Percentiles rank a stretch among this genome's conserved stretches.
Conservation (phyloP, 2,329 filamentous ascomycete species). For the Trichoderma oligosporum region DNA sequence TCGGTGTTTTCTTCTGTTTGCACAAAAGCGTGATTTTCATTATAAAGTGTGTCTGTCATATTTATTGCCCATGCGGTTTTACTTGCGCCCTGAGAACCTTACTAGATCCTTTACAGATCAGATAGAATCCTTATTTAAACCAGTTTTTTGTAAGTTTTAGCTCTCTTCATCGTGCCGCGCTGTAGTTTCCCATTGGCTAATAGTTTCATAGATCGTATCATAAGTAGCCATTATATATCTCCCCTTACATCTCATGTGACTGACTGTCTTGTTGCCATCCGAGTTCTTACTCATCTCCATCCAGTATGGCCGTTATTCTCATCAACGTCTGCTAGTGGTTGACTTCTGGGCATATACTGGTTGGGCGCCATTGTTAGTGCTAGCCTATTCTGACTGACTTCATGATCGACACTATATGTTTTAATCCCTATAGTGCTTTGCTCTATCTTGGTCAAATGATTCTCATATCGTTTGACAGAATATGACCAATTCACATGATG, state of each 20-base stretch:
- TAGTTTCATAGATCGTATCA: slow-evolving; percentile 39
- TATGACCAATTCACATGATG: slow-evolving; percentile 71
- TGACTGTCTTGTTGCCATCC: background rate
- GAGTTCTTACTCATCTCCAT: slow-evolving; percentile 34
- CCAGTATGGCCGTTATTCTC: slow-evolving; percentile 65
- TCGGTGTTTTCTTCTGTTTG: slow-evolving; percentile 60
- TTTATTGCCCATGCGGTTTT: slow-evolving; percentile 67
- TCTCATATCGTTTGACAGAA: slow-evolving; percentile 30
- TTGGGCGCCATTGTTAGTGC: slow-evolving; percentile 65
- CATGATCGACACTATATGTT: slow-evolving; percentile 59
- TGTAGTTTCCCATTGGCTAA: background rate
- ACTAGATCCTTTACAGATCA: slow-evolving; percentile 69
- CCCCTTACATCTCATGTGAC: background rate
- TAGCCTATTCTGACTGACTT: slow-evolving; percentile 68
- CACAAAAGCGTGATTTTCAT: slow-evolving; percentile 62
- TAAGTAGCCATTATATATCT: too few species aligned
- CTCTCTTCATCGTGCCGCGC: background rate
- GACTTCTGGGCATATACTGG: slow-evolving; percentile 73
- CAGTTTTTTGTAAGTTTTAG: slow-evolving; percentile 50
- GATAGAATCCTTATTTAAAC: slow-evolving; percentile 73
- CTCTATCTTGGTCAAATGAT: background rate
- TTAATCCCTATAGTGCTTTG: background rate
- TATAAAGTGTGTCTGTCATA: slow-evolving; percentile 56
- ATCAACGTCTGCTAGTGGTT: slow-evolving; percentile 80
- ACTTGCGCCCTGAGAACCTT: slow-evolving; percentile 66